phyloP scores from a whole-genome alignment of 176 grass and related monocot species.

The Hordeum marinum region DNA sequence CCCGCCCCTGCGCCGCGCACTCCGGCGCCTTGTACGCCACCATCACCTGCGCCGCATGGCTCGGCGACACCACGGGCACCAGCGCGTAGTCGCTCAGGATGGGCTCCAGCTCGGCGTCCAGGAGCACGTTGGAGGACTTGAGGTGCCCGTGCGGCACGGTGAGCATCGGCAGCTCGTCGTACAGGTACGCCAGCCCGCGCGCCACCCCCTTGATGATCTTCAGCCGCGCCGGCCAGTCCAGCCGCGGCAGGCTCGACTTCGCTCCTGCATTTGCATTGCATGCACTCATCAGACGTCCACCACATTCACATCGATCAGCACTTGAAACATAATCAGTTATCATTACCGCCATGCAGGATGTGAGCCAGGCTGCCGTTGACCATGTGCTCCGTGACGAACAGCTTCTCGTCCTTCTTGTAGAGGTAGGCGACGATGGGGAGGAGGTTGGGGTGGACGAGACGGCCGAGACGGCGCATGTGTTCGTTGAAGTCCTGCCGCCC shows the following conservation, averaged over 20 bases:
- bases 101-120: slow-evolving; percentile 53
- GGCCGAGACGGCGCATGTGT: slow-evolving; percentile 78
- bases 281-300: not conserved
- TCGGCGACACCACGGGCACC: slow-evolving; percentile 47
- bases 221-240: slow-evolving; percentile 66
- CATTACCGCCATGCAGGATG: slow-evolving; percentile 51
- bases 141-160: slow-evolving; percentile 89
- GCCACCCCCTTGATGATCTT: slow-evolving; percentile 87
- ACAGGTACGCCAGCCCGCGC: slow-evolving; percentile 69
- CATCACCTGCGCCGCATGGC: slow-evolving; percentile 65
- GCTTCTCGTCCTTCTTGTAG: slow-evolving; percentile 91
- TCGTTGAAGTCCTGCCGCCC: slow-evolving; percentile 63
- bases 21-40: slow-evolving; percentile 91
- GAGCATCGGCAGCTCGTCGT: slow-evolving; percentile 79
- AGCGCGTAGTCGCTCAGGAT: slow-evolving; percentile 79
- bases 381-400: slow-evolving; percentile 70
- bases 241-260: slow-evolving; percentile 41
- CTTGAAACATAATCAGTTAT: not conserved
- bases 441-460: slow-evolving; percentile 73
- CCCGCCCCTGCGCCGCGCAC: slow-evolving; percentile 36
- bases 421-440: slow-evolving; percentile 81
- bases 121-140: slow-evolving; percentile 87
- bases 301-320: not conserved
- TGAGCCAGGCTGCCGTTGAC: slow-evolving; percentile 77
- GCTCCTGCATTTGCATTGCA: slow-evolving; percentile 28